Evolutionary conservation across 225 moss, liverwort and hornwort species (phyloP).

Genomic region (Antitrichia curtipendula): DNA sequence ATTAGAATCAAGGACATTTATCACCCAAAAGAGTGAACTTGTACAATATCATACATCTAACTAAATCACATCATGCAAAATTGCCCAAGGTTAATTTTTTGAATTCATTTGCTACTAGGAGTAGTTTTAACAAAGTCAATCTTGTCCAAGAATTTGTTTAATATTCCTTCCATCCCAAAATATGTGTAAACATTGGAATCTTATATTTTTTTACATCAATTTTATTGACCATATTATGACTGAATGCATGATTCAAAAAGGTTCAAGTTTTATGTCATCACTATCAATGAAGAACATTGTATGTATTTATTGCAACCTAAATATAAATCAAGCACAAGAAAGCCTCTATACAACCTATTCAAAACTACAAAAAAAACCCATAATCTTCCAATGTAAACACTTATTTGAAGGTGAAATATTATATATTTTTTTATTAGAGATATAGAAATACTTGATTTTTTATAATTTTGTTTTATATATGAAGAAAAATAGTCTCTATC

Average conservation of each 20-base stretch:
- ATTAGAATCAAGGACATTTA: too few species aligned
- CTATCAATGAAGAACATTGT: neutral
- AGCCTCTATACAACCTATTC: neutral
- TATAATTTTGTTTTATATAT: too few species aligned
- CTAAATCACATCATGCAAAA: neutral
- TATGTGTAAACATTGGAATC: neutral
- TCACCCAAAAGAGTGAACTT: neutral
- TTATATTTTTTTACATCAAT: neutral
- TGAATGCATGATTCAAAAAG: rapidly evolving
- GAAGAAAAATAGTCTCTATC: neutral
- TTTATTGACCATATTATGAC: neutral
- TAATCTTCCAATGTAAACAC: rapidly evolving
- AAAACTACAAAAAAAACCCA: neutral
- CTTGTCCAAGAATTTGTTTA: neutral
- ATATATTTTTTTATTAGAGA: neutral
- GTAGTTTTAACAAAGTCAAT: neutral
- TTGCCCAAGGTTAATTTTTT: neutral
- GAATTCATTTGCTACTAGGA: neutral
- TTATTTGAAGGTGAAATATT: too few species aligned
- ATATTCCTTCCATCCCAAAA: rapidly evolving
- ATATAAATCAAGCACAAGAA: rapidly evolving
- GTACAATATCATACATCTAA: neutral
- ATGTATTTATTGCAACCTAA: neutral
- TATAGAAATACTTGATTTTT: neutral
- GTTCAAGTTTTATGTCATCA: neutral